Percentiles rank a stretch among this genome's conserved stretches.
Evolutionary conservation across 306 rosid species (phyloP).

Genomic region (Trichosanthes cucumerina): DNA sequence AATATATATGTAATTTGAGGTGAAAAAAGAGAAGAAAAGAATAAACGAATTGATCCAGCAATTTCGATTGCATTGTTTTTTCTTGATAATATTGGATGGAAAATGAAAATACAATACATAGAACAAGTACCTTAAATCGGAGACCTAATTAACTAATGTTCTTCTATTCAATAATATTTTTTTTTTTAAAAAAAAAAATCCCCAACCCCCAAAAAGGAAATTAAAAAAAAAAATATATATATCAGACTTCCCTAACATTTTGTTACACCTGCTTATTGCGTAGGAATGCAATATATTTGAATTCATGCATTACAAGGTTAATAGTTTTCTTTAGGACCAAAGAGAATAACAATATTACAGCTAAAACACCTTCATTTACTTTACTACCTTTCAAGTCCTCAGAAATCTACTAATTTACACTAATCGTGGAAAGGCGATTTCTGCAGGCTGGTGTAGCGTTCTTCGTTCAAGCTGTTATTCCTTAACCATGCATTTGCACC

Average conservation of each 20-base stretch:
- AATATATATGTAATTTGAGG: background rate
- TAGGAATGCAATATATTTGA: conserved; percentile 18
- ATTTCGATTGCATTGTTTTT: background rate
- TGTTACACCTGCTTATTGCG: conserved; percentile 20
- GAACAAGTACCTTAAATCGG: background rate
- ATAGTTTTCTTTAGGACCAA: conserved; percentile 4
- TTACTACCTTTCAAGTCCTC: conserved; percentile 8
- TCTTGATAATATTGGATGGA: background rate
- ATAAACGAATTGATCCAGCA: background rate
- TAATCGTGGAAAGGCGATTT: conserved; percentile 2
- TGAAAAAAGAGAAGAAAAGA: background rate
- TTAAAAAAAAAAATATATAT: background rate
- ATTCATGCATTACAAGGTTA: conserved; percentile 22
- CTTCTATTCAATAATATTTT: background rate
- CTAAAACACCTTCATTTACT: background rate
- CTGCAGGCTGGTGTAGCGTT: background rate
- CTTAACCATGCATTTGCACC: conserved; percentile 52
- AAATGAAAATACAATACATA: background rate
- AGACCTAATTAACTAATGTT: background rate
- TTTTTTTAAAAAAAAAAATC: background rate
- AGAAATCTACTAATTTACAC: conserved; percentile 28
- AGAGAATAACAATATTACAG: background rate
- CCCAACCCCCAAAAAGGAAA: background rate
- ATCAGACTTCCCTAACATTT: background rate
- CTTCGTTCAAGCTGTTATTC: conserved; percentile 28